These are phyloP conservation scores for Fusarium secorum DNA, from an alignment of 2,329 filamentous ascomycete species.

Conservation along the genomic window DNA sequence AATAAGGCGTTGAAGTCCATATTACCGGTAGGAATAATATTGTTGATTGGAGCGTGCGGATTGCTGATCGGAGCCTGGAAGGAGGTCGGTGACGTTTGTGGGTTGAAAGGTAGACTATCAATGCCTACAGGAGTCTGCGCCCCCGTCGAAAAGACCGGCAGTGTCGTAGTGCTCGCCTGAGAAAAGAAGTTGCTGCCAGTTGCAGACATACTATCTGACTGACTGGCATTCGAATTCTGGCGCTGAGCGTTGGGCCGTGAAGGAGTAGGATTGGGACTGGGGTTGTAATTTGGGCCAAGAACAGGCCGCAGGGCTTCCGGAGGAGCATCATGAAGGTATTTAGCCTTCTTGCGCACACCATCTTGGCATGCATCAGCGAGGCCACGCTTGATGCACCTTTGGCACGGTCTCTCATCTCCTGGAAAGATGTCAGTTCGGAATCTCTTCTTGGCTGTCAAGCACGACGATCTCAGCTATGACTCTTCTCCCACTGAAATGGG, in stretches of 20 bases:
- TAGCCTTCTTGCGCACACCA: slow-evolving; percentile 97
- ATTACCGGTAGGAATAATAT: slow-evolving; percentile 59
- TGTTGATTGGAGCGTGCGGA: slow-evolving; percentile 55
- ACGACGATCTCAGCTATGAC: background rate
- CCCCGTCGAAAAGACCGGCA: slow-evolving; percentile 59
- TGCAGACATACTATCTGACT: slow-evolving; percentile 56
- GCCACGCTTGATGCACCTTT: slow-evolving; percentile 91
- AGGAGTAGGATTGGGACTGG: slow-evolving; percentile 57
- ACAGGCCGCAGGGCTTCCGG: slow-evolving; percentile 89
- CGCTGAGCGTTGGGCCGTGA: slow-evolving; percentile 56
- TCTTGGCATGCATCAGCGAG: slow-evolving; percentile 93
- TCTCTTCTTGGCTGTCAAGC: background rate
- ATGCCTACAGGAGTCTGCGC: slow-evolving; percentile 57
- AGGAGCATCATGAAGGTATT: slow-evolving; percentile 96
- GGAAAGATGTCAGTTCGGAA: slow-evolving; percentile 32
- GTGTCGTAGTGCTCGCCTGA: slow-evolving; percentile 56
- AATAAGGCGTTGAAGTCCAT: slow-evolving; percentile 72
- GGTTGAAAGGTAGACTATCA: slow-evolving; percentile 63
- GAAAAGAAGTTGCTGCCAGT: slow-evolving; percentile 58
- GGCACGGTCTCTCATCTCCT: slow-evolving; percentile 96
- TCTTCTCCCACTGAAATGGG: background rate
- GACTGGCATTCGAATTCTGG: slow-evolving; percentile 58
- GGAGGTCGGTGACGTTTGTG: slow-evolving; percentile 76
- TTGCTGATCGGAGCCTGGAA: slow-evolving; percentile 67
- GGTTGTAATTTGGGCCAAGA: slow-evolving; percentile 74